Conservation (phyloP, 2,329 filamentous ascomycete species). For the Aspergillus sp. region DNA sequence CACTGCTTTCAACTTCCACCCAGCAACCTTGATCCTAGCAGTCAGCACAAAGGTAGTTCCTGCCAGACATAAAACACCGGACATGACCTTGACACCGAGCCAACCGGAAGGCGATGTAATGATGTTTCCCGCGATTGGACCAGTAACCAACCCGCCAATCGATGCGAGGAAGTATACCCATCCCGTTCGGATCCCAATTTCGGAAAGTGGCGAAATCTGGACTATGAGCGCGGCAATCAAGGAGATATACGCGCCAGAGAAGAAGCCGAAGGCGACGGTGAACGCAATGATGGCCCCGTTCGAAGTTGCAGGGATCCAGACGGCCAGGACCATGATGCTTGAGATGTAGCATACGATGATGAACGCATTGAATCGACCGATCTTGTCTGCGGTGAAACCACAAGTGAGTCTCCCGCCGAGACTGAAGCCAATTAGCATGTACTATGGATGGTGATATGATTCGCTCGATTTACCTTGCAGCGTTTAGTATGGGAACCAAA, state of each 20-base stretch:
- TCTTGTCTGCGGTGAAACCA: constrained; percentile 8
- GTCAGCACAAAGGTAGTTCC: background rate
- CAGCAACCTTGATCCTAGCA: background rate
- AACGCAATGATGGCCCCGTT: constrained; percentile 53
- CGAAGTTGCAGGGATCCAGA: constrained; percentile 25
- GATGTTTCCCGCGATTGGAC: background rate
- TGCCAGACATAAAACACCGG: background rate
- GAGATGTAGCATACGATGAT: constrained; percentile 5
- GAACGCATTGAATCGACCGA: constrained; percentile 12
- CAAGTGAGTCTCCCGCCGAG: constrained; percentile 12
- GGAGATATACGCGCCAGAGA: constrained; percentile 53
- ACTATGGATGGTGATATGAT: background rate
- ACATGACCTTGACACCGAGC: background rate
- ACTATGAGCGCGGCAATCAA: constrained; percentile 50
- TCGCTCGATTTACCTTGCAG: constrained; percentile 5
- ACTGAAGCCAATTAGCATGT: constrained; percentile 1
- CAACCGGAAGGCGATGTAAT: background rate
- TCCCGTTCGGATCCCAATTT: constrained; percentile 59
- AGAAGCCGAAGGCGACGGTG: constrained; percentile 55
- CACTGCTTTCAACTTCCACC: background rate
- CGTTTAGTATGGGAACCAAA: constrained; percentile 14
- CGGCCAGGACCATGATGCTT: constrained; percentile 8
- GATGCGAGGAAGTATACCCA: background rate
- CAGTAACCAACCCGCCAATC: background rate
- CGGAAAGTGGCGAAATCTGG: constrained; percentile 56